Evolutionary conservation across 805 yeast genomes (phyloP).

Genomic region (Starmerella khaoyaiensis): DNA sequence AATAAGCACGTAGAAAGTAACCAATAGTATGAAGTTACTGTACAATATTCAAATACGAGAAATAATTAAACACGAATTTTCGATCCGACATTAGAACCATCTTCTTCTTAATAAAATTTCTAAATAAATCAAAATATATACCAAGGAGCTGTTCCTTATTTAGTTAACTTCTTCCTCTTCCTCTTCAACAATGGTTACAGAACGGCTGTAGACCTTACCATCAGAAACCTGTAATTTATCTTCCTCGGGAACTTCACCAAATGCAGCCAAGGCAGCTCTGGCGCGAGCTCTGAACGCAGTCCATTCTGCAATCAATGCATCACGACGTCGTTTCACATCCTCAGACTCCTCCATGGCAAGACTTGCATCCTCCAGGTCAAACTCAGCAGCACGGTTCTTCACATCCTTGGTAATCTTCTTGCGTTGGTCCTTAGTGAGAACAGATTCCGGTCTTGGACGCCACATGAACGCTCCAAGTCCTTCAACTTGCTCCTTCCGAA

Average conservation of each 20-base stretch:
- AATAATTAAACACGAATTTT: too few species aligned
- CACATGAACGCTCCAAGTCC: constrained; percentile 81
- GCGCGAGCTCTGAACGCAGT: constrained; percentile 52
- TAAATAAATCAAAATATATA: too few species aligned
- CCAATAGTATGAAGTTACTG: too few species aligned
- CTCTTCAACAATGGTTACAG: constrained; percentile 46
- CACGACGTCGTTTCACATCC: constrained; percentile 75
- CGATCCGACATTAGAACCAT: too few species aligned
- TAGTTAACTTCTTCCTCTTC: constrained; percentile 30
- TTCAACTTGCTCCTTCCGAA: constrained; percentile 66
- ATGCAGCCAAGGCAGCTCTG: constrained; percentile 32
- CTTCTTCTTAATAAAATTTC: too few species aligned
- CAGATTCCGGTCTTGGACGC: constrained; percentile 91
- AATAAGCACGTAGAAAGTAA: too few species aligned
- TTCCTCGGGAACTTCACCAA: constrained; percentile 17
- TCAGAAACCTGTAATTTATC: constrained; percentile 17
- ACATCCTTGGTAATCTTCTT: constrained; percentile 84
- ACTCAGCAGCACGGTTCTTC: constrained; percentile 79
- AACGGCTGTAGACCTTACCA: constrained; percentile 28
- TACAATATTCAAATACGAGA: too few species aligned
- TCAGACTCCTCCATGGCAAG: constrained; percentile 86
- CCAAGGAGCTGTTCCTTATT: constrained; percentile 5
- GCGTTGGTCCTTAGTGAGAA: constrained; percentile 63
- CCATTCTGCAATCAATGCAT: constrained; percentile 78
- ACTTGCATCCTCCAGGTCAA: constrained; percentile 91